These are phyloP conservation scores for Chaetomiaceae sp. DNA, from an alignment of 2,329 filamentous ascomycete genomes.

Conservation along the genomic window DNA sequence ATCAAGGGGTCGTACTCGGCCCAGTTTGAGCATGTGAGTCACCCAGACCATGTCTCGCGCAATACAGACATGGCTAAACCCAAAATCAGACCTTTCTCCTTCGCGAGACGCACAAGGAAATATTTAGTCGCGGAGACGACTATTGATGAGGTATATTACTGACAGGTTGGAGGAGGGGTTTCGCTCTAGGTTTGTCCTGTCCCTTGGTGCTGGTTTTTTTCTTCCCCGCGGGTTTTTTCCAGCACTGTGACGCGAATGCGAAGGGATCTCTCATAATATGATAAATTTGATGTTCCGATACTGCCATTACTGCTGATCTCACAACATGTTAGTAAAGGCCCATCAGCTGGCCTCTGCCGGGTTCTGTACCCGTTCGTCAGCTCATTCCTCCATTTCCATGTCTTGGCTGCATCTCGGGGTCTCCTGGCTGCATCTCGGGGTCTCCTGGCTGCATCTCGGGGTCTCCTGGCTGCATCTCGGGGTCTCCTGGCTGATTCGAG, in stretches of 20 bases:
- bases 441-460: too few species aligned
- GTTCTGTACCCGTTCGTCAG: too few species aligned
- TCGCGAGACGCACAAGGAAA: constrained; percentile 76
- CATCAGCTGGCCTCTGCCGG: too few species aligned
- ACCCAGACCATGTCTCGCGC: too few species aligned
- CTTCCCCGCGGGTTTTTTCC: constrained; percentile 8
- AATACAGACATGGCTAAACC: too few species aligned
- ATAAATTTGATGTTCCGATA: background rate
- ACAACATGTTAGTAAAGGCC: too few species aligned
- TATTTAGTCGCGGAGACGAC: constrained; percentile 80
- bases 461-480: too few species aligned
- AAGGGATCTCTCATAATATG: background rate
- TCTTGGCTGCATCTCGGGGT: background rate
- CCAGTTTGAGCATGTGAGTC: constrained; percentile 71
- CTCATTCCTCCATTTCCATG: background rate
- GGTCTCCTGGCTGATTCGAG: too few species aligned
- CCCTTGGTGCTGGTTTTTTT: constrained; percentile 17
- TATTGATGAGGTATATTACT: constrained; percentile 48
- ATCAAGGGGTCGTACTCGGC: constrained; percentile 93
- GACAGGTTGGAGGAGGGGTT: background rate
- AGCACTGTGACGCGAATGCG: constrained; percentile 14
- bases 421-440: background rate
- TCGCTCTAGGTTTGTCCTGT: background rate
- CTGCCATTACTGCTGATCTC: too few species aligned
- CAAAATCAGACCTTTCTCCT: constrained; percentile 64